These are phyloP conservation scores for Solanum hybrid DNA, from an alignment of 305 asterid genomes.

Conservation along the genomic window DNA sequence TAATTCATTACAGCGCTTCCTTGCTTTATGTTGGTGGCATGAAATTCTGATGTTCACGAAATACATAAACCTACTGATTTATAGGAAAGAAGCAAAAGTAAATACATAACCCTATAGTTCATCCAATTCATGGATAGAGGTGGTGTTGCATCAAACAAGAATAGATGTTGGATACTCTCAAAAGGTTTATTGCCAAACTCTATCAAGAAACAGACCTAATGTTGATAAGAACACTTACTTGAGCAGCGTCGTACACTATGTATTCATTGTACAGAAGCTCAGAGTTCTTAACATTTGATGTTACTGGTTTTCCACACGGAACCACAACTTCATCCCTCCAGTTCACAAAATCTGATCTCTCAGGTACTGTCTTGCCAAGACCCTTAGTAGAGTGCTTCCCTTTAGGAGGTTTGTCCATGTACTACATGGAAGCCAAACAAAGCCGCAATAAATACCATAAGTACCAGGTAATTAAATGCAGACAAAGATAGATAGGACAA, in stretches of 20 bases:
- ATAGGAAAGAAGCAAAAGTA: neutral
- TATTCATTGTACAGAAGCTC: conserved; percentile 91
- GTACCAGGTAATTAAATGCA: neutral
- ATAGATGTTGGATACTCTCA: neutral
- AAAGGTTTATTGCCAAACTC: neutral
- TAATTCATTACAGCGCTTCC: neutral
- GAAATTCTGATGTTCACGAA: neutral
- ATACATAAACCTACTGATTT: neutral
- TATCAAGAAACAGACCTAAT: neutral
- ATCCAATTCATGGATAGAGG: neutral
- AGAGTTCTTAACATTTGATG: conserved; percentile 56
- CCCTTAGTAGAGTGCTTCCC: conserved; percentile 96
- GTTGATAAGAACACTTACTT: conserved; percentile 38
- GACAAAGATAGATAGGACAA: neutral
- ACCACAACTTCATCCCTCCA: conserved; percentile 85
- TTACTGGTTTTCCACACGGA: conserved; percentile 87
- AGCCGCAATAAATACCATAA: neutral
- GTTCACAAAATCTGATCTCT: conserved; percentile 49
- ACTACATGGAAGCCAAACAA: conserved; percentile 32
- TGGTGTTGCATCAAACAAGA: neutral
- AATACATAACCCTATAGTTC: neutral
- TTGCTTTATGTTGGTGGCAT: neutral
- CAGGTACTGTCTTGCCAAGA: conserved; percentile 76
- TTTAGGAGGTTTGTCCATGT: conserved; percentile 83
- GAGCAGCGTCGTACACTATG: conserved; percentile 78